Percentiles rank a stretch among this genome's conserved stretches.
phyloP scores from a whole-genome alignment of 2,329 filamentous ascomycete genomes.

The Didymella glomerata region DNA sequence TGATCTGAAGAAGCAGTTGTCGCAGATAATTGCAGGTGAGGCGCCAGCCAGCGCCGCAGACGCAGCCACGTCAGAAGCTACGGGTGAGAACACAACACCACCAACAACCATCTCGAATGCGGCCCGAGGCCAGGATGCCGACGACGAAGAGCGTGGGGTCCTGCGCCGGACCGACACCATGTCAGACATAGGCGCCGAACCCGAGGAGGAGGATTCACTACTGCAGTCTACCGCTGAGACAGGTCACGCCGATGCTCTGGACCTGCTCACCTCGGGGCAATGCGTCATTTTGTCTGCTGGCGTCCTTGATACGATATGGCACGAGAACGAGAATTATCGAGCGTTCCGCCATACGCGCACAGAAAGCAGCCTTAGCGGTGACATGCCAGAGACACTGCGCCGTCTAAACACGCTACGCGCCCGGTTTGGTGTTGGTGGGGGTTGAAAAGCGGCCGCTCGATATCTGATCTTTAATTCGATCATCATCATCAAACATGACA shows the following conservation, averaged over 20 bases:
- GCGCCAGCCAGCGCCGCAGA: slow-evolving; percentile 15
- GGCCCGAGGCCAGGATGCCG: slow-evolving; percentile 60
- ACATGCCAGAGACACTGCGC: slow-evolving; percentile 45
- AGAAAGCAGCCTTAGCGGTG: slow-evolving; percentile 37
- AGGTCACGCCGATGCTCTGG: slow-evolving; percentile 48
- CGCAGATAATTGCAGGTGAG: slow-evolving; percentile 35
- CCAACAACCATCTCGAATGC: slow-evolving; percentile 20
- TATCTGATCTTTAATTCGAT: slow-evolving; percentile 1
- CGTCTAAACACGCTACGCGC: slow-evolving; percentile 46
- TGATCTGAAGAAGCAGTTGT: slow-evolving; percentile 54
- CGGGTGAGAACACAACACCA: slow-evolving; percentile 17
- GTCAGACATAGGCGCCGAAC: slow-evolving; percentile 53
- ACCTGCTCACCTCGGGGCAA: slow-evolving; percentile 58
- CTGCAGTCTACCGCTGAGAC: slow-evolving; percentile 40
- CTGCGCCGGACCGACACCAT: slow-evolving; percentile 51
- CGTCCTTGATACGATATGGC: slow-evolving; percentile 52
- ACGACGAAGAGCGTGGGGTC: slow-evolving; percentile 67
- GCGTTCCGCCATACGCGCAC: slow-evolving; percentile 42
- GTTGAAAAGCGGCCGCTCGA: slow-evolving; percentile 30
- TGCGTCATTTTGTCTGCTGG: slow-evolving; percentile 57
- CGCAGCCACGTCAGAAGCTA: slow-evolving; percentile 23
- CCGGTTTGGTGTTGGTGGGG: slow-evolving; percentile 46
- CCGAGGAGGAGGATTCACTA: slow-evolving; percentile 46
- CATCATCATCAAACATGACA: slow-evolving; percentile 1
- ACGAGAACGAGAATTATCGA: slow-evolving; percentile 53